These are phyloP conservation scores for Phytophthora cryptogea DNA, from an alignment of 352 stramenopile genomes.

Conservation along the genomic window DNA sequence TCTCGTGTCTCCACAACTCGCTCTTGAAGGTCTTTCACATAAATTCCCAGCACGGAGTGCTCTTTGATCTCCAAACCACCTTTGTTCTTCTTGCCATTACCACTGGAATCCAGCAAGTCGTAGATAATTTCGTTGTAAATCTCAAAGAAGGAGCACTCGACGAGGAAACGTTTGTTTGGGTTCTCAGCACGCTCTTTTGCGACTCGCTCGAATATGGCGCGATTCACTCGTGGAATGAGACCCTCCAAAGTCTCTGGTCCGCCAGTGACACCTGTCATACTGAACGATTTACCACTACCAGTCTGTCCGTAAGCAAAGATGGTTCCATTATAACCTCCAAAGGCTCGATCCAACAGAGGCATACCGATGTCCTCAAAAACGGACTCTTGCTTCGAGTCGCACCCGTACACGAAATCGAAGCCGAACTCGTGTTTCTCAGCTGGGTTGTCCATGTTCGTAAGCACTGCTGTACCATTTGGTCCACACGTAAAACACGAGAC, in stretches of 20 bases:
- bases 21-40: constrained; percentile 92
- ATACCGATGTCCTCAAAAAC: constrained; percentile 84
- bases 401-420: constrained; percentile 90
- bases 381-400: constrained; percentile 66
- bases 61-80: constrained; percentile 93
- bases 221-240: constrained; percentile 93
- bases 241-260: constrained; percentile 70
- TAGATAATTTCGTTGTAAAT: constrained; percentile 98
- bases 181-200: constrained; percentile 59
- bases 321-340: constrained; percentile 90
- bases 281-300: constrained; percentile 89
- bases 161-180: constrained; percentile 84
- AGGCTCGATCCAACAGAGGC: constrained; percentile 80
- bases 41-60: constrained; percentile 94
- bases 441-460: constrained; percentile 85
- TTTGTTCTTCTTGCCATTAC: constrained; percentile 88
- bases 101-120: constrained; percentile 90
- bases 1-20: constrained; percentile 88
- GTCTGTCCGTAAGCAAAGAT: constrained; percentile 92
- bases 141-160: constrained; percentile 95
- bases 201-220: constrained; percentile 89
- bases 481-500: constrained; percentile 73
- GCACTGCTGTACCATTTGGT: constrained; percentile 68
- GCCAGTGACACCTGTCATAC: constrained; percentile 76
- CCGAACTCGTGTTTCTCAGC: constrained; percentile 84